A percentile compares a stretch with the other conserved stretches of the same genome.
Conservation (phyloP, 2,329 filamentous ascomycete species). For the Talaromyces sp. region DNA sequence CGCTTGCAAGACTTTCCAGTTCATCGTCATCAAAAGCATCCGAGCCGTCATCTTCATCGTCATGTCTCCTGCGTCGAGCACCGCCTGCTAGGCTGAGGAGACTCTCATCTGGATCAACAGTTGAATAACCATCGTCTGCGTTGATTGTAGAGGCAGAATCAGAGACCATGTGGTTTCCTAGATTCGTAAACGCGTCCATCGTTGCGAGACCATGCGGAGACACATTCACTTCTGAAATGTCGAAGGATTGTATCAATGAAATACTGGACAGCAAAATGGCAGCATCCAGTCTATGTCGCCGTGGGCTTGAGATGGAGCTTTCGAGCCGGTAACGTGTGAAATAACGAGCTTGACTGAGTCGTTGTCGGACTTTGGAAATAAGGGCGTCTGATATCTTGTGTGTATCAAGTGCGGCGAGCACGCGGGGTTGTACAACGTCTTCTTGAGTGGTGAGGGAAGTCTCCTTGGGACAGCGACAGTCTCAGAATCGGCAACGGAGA, state of each 20-base stretch:
- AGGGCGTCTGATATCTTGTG: neutral
- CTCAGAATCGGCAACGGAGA: neutral
- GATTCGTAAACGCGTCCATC: slow-evolving; percentile 75
- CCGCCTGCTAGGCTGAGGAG: slow-evolving; percentile 59
- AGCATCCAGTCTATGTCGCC: slow-evolving; percentile 10
- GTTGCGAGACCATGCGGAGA: slow-evolving; percentile 6
- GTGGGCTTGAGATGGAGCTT: neutral
- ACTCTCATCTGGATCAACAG: slow-evolving; percentile 73
- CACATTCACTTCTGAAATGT: slow-evolving; percentile 7
- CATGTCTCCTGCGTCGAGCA: slow-evolving; percentile 64
- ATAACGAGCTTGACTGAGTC: neutral
- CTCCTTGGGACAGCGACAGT: neutral
- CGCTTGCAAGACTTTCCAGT: slow-evolving; percentile 70
- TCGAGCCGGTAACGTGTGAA: neutral
- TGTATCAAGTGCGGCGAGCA: slow-evolving; percentile 6
- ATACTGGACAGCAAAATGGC: neutral
- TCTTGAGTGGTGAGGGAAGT: neutral
- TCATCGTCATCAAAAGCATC: slow-evolving; percentile 83
- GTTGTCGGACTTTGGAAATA: neutral
- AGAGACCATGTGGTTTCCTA: slow-evolving; percentile 80
- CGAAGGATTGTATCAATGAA: neutral
- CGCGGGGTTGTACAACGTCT: slow-evolving; percentile 4
- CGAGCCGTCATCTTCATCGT: slow-evolving; percentile 85
- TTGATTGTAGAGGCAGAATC: slow-evolving; percentile 84
- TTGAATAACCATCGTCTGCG: slow-evolving; percentile 72